Percentiles rank a stretch among this genome's conserved stretches.
Evolutionary conservation across 2,329 filamentous ascomycete species (phyloP).

Genomic region (Fusarium clavum): DNA sequence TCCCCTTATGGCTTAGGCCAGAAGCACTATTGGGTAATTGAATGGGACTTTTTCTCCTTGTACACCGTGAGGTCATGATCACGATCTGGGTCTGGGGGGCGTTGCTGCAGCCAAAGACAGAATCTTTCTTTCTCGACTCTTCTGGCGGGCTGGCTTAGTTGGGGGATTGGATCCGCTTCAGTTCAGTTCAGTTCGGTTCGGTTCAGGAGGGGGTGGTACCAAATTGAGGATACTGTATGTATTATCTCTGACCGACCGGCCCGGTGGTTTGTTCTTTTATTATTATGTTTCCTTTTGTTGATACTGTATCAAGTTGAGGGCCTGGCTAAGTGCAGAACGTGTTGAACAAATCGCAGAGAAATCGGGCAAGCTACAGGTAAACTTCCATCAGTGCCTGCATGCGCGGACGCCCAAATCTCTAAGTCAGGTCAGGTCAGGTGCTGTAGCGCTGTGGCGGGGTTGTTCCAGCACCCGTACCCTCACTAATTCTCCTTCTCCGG

Average conservation of each 20-base stretch:
- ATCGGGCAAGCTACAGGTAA: not conserved
- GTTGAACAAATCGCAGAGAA: not conserved
- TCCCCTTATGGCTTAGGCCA: conserved; percentile 48
- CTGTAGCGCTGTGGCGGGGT: conserved; percentile 6
- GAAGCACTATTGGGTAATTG: conserved; percentile 51
- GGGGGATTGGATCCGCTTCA: conserved; percentile 28
- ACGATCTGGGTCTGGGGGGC: conserved; percentile 43
- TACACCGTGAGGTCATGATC: conserved; percentile 50
- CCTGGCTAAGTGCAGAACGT: not conserved
- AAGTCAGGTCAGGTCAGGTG: conserved; percentile 16
- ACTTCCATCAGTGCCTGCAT: not conserved
- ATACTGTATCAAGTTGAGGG: not conserved
- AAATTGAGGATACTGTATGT: conserved; percentile 14
- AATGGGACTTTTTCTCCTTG: conserved; percentile 41
- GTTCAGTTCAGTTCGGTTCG: not conserved
- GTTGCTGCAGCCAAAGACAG: conserved; percentile 21
- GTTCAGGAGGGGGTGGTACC: conserved; percentile 35
- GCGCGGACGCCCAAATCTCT: not conserved
- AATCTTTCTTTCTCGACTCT: conserved; percentile 44
- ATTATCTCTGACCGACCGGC: conserved; percentile 37
- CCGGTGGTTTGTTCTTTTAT: conserved; percentile 31
- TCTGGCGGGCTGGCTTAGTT: conserved; percentile 44
- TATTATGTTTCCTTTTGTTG: conserved; percentile 2
- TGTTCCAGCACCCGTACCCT: not conserved
- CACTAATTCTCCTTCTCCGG: conserved; percentile 6